These are phyloP conservation scores for Nepenthes mirabilis DNA, from an alignment of 148 eudicot species.

Conservation along the genomic window DNA sequence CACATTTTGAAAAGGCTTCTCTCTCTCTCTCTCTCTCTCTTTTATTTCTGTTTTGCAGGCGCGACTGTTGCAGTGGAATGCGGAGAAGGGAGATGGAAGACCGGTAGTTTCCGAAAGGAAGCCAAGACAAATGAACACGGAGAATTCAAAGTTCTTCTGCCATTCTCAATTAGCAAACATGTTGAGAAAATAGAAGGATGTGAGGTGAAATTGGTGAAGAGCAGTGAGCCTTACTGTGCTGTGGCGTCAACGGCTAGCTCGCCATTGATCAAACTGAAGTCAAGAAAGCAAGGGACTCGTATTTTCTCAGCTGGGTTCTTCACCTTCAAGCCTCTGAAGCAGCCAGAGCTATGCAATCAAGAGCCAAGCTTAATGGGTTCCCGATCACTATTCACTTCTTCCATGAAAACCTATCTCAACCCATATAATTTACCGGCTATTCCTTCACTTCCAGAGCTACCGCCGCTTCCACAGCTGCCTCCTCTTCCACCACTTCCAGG, in stretches of 20 bases:
- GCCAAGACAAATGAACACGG: conserved; percentile 56
- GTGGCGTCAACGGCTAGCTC: conserved; percentile 59
- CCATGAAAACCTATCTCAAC: conserved; percentile 5
- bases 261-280: conserved; percentile 40
- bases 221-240: conserved; percentile 64
- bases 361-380: conserved; percentile 23
- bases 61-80: conserved; percentile 82
- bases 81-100: conserved; percentile 10
- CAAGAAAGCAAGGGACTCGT: conserved; percentile 28
- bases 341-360: conserved; percentile 51
- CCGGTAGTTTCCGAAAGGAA: conserved; percentile 29
- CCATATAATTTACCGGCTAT: conserved; percentile 1
- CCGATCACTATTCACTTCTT: conserved; percentile 6
- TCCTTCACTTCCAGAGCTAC: conserved; percentile 28
- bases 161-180: conserved; percentile 52
- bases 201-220: conserved; percentile 48
- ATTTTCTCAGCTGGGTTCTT: conserved; percentile 76
- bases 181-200: conserved; percentile 42
- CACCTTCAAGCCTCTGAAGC: conserved; percentile 71
- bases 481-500: conserved; percentile 35
- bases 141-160: conserved; percentile 46
- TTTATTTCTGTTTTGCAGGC: conserved; percentile 22
- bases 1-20: no score
- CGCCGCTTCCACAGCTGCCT: conserved; percentile 42
- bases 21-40: no score